Evolutionary conservation across 2,329 filamentous ascomycete genomes (phyloP).

Genomic region (Verticillium nubilum): DNA sequence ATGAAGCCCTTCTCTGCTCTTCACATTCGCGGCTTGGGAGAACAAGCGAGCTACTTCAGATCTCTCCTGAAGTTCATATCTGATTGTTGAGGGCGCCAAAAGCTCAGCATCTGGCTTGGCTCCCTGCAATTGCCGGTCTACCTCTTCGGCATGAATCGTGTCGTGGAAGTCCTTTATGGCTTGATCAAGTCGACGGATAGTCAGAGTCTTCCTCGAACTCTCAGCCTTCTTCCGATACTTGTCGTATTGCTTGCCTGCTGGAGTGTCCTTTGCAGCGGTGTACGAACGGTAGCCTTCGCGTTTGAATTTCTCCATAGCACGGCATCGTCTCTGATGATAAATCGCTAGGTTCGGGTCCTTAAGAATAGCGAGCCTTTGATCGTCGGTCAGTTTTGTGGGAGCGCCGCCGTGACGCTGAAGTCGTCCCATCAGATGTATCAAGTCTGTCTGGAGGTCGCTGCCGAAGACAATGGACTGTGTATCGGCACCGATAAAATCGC

Average conservation of each 20-base stretch:
- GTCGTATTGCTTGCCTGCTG: no score
- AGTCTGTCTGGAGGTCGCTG: conserved; percentile 2
- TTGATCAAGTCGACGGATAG: conserved; percentile 8
- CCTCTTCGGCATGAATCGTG: no score
- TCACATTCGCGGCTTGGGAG: conserved; percentile 12
- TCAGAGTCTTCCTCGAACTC: conserved; percentile 11
- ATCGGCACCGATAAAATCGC: conserved; percentile 5
- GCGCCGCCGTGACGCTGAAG: conserved; percentile 3
- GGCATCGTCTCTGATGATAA: conserved; percentile 4
- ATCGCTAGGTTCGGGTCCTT: conserved; percentile 6
- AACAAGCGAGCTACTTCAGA: conserved; percentile 13
- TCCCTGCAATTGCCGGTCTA: no score
- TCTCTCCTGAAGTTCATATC: conserved; percentile 17
- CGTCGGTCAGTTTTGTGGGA: conserved; percentile 9
- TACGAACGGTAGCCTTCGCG: conserved; percentile 11
- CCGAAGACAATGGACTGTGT: conserved; percentile 7
- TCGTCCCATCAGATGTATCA: conserved; percentile 8
- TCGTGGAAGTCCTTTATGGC: no score
- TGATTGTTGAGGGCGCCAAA: conserved; percentile 11
- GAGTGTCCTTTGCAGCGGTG: conserved; percentile 11
- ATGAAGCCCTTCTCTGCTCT: no score
- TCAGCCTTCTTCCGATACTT: no score
- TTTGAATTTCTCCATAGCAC: conserved; percentile 5
- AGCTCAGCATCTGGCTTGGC: no score
- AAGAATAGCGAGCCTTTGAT: conserved; percentile 10